Conservation (phyloP, 2,329 filamentous ascomycete species). For the Botrytis elliptica region DNA sequence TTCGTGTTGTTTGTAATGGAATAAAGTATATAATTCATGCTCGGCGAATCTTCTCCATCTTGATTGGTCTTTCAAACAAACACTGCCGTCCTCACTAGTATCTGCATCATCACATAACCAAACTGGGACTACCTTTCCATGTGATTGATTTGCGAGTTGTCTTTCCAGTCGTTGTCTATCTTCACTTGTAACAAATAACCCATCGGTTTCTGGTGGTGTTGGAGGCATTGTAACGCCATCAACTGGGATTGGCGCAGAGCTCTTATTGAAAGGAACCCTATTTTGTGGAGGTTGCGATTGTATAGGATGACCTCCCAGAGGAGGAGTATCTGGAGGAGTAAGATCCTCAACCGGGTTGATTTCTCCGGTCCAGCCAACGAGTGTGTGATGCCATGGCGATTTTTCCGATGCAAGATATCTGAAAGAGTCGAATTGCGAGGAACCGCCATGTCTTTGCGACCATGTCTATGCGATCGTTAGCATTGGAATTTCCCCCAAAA, state of each 20-base stretch:
- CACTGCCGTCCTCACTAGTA: conserved; percentile 58
- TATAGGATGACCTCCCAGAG: conserved; percentile 46
- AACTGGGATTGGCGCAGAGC: conserved; percentile 76
- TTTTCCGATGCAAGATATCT: conserved; percentile 80
- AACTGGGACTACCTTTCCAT: conserved; percentile 79
- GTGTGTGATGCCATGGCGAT: conserved; percentile 84
- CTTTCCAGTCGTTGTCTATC: conserved; percentile 73
- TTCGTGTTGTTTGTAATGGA: conserved; percentile 95
- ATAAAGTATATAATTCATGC: conserved; percentile 85
- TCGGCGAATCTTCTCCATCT: conserved; percentile 90
- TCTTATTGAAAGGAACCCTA: conserved; percentile 59
- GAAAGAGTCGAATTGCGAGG: conserved; percentile 89
- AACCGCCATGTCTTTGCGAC: conserved; percentile 77
- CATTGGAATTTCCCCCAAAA: not conserved
- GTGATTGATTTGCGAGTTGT: conserved; percentile 69
- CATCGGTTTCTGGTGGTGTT: conserved; percentile 62
- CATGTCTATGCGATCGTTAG: conserved; percentile 57
- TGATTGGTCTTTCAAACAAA: conserved; percentile 75
- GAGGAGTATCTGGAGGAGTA: conserved; percentile 50
- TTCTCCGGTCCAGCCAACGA: conserved; percentile 95
- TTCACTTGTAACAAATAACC: conserved; percentile 66
- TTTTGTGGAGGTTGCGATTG: conserved; percentile 41
- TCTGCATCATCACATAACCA: conserved; percentile 83
- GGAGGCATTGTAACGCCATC: conserved; percentile 57
- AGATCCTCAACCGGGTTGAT: conserved; percentile 56